Conservation (phyloP, 23 red algal genomes). For the Gracilaria gracilis region DNA sequence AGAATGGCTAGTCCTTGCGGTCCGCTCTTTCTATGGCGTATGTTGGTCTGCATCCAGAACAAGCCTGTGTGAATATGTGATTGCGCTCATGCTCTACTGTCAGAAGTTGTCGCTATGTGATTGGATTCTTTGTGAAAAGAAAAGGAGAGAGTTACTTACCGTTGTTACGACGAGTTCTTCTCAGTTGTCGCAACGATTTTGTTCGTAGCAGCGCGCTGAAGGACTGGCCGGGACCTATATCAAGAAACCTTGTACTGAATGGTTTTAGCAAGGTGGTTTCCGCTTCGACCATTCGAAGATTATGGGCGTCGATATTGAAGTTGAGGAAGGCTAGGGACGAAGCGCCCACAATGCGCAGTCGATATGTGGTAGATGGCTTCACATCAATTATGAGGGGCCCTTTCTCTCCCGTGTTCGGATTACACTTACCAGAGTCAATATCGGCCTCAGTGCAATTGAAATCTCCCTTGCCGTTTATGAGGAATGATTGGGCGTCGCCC, state of each 20-base stretch:
- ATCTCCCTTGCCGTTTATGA: slow-evolving; percentile 48
- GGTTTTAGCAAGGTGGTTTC: slow-evolving; percentile 42
- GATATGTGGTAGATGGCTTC: slow-evolving; percentile 34
- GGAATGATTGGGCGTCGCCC: slow-evolving; percentile 32
- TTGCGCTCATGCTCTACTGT: not conserved
- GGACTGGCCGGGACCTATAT: slow-evolving; percentile 49
- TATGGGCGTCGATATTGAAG: slow-evolving; percentile 49
- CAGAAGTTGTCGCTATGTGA: not conserved
- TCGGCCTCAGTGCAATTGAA: slow-evolving; percentile 53
- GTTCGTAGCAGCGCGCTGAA: slow-evolving; percentile 52
- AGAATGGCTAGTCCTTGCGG: slow-evolving; percentile 41
- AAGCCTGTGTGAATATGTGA: not conserved
- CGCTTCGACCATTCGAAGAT: slow-evolving; percentile 26
- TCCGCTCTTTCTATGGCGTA: slow-evolving; percentile 39
- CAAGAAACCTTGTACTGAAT: slow-evolving; percentile 24
- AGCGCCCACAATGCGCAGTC: slow-evolving; percentile 46
- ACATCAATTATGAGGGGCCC: slow-evolving; percentile 46
- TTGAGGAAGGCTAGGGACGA: slow-evolving; percentile 58
- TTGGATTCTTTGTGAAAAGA: not conserved
- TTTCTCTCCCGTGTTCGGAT: not conserved
- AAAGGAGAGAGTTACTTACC: not conserved
- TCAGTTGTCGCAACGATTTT: slow-evolving; percentile 31
- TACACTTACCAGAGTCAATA: slow-evolving; percentile 5
- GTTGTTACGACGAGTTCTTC: slow-evolving; percentile 18
- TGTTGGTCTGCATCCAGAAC: slow-evolving; percentile 62